phyloP scores from a whole-genome alignment of 2,329 filamentous ascomycete genomes.

The Trichophyton equinum region DNA sequence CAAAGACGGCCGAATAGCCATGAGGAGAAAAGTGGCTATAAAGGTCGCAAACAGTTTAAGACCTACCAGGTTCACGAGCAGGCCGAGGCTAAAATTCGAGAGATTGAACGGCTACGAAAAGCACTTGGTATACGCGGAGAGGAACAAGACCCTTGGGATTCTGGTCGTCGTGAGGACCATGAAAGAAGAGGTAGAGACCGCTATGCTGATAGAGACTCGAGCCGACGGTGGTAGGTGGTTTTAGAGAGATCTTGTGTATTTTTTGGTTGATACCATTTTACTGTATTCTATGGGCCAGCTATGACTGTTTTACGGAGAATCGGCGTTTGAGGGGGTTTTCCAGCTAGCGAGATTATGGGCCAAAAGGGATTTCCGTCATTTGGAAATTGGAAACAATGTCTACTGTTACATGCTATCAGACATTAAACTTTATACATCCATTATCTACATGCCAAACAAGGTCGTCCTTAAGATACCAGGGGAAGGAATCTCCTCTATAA shows the following conservation, averaged over 20 bases:
- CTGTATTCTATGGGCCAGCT: not conserved
- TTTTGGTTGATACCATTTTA: not conserved
- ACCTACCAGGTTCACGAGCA: constrained; percentile 91
- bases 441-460: not conserved
- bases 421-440: not conserved
- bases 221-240: not conserved
- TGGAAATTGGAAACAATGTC: not conserved
- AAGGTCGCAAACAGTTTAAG: constrained; percentile 51
- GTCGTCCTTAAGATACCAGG: no score
- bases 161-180: not conserved
- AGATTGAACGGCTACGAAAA: constrained; percentile 75
- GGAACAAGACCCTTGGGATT: not conserved
- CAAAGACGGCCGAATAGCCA: constrained; percentile 17
- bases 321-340: not conserved
- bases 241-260: not conserved
- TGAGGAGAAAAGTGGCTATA: constrained; percentile 14
- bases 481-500: not conserved
- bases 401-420: not conserved
- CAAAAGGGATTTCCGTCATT: not conserved
- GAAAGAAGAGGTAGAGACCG: constrained; percentile 1
- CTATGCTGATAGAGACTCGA: not conserved
- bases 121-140: constrained; percentile 67
- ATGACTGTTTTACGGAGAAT: not conserved
- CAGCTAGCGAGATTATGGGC: not conserved
- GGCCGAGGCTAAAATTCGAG: constrained; percentile 88